Conservation (phyloP, 1,284 basidiomycete genomes). For the Macrocystidia cucumis region DNA sequence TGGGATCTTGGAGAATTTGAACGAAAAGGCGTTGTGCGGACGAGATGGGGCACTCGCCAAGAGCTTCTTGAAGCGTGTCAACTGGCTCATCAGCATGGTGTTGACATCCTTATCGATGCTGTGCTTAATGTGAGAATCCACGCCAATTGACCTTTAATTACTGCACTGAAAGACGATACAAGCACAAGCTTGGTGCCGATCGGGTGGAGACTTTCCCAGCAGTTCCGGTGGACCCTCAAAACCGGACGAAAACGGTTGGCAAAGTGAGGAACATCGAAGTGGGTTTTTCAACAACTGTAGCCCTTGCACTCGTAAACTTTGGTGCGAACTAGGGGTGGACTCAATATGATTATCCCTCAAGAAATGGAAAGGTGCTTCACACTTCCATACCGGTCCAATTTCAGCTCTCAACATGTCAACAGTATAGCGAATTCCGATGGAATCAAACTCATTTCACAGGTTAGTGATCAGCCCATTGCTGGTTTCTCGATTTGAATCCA, state of each 20-base stretch:
- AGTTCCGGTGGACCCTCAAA: conserved; percentile 63
- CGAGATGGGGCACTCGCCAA: conserved; percentile 89
- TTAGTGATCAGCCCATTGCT: conserved; percentile 23
- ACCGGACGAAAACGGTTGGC: conserved; percentile 52
- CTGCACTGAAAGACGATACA: too few species aligned
- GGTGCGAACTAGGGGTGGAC: conserved; percentile 65
- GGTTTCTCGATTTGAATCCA: background rate
- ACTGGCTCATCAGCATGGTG: conserved; percentile 45
- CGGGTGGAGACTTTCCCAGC: conserved; percentile 70
- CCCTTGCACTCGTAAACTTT: background rate
- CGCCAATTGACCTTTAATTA: conserved; percentile 4
- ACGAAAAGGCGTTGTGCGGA: conserved; percentile 72
- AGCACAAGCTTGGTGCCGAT: conserved; percentile 86
- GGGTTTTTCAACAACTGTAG: conserved; percentile 7
- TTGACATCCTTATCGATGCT: conserved; percentile 70
- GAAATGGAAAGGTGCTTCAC: conserved; percentile 57
- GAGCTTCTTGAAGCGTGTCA: conserved; percentile 68
- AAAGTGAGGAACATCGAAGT: conserved; percentile 69
- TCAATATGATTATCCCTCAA: conserved; percentile 74
- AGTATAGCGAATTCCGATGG: conserved; percentile 72
- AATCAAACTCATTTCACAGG: conserved; percentile 69
- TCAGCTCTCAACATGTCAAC: conserved; percentile 2
- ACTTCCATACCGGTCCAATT: background rate
- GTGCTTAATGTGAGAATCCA: conserved; percentile 58
- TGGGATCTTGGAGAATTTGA: conserved; percentile 94